phyloP scores from a whole-genome alignment of 2,329 filamentous ascomycete genomes.

The Talaromyces rugulosus region DNA sequence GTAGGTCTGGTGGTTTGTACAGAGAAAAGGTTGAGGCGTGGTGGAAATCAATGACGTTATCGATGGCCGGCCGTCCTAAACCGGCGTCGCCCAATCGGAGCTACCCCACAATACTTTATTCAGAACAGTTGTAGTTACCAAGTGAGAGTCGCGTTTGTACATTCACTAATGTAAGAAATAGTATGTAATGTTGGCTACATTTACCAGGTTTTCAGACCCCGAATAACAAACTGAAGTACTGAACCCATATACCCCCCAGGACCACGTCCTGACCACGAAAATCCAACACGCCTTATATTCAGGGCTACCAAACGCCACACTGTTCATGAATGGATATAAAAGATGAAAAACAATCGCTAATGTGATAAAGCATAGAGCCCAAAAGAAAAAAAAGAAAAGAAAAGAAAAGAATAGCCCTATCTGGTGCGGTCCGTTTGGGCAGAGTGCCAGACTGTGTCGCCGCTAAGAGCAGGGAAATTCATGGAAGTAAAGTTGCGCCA shows the following conservation, averaged over 20 bases:
- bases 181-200: not conserved
- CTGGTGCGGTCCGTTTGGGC: constrained; percentile 35
- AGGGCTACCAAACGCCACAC: constrained; percentile 25
- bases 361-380: constrained; percentile 17
- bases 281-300: constrained; percentile 17
- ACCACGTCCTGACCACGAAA: not conserved
- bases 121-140: no score
- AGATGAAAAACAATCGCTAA: constrained; percentile 28
- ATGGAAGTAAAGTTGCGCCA: constrained; percentile 43
- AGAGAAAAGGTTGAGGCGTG: not conserved
- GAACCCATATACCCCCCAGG: not conserved
- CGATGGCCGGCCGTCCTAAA: not conserved
- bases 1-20: not conserved
- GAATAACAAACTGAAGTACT: not conserved
- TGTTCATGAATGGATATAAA: constrained; percentile 10
- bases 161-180: not conserved
- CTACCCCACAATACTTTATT: not conserved
- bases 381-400: constrained; percentile 5
- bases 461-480: constrained; percentile 43
- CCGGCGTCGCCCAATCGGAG: not conserved
- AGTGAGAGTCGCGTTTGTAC: not conserved
- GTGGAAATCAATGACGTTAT: not conserved
- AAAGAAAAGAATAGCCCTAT: constrained; percentile 19
- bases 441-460: constrained; percentile 44
- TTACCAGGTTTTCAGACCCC: not conserved